Evolutionary conservation across 164 flowering plant species (phyloP).

Genomic region (Santalum album): DNA sequence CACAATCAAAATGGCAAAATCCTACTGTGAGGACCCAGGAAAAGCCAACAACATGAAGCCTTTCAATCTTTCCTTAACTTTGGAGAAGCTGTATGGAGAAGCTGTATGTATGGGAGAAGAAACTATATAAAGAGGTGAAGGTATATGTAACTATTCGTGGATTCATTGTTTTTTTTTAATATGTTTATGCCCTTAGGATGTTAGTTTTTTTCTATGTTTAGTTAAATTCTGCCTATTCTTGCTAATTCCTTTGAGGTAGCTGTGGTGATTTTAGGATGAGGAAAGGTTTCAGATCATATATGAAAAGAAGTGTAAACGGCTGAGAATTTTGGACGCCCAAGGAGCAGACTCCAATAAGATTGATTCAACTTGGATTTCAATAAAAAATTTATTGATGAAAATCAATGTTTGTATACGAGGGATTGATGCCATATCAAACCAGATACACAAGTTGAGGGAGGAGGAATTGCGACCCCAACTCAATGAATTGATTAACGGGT

Average conservation of each 20-base stretch:
- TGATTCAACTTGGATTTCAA: slow-evolving; percentile 63
- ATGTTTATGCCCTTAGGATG: no score
- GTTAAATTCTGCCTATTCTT: slow-evolving; percentile 10
- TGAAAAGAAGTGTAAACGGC: slow-evolving; percentile 69
- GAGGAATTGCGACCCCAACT: slow-evolving; percentile 85
- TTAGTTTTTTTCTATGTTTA: slow-evolving; percentile 12
- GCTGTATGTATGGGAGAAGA: slow-evolving; percentile 88
- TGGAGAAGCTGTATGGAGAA: no score
- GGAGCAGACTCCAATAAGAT: slow-evolving; percentile 87
- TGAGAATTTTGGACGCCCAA: slow-evolving; percentile 52
- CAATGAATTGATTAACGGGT: slow-evolving; percentile 74
- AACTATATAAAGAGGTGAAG: slow-evolving; percentile 90
- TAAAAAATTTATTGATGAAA: slow-evolving; percentile 55
- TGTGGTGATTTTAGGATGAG: slow-evolving; percentile 65
- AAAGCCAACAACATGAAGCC: slow-evolving; percentile 24
- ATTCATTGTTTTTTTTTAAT: not conserved
- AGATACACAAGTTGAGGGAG: slow-evolving; percentile 84
- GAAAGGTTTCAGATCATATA: slow-evolving; percentile 69
- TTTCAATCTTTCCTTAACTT: slow-evolving; percentile 56
- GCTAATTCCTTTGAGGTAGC: slow-evolving; percentile 22
- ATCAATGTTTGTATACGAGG: slow-evolving; percentile 52
- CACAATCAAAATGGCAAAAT: slow-evolving; percentile 41
- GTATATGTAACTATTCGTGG: slow-evolving; percentile 22
- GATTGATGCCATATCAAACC: slow-evolving; percentile 60
- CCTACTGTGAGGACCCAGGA: slow-evolving; percentile 28